Percentiles rank a stretch among this genome's conserved stretches.
phyloP scores from a whole-genome alignment of 495 filamentous ascomycete species.

The Rhizodiscina lignyota region DNA sequence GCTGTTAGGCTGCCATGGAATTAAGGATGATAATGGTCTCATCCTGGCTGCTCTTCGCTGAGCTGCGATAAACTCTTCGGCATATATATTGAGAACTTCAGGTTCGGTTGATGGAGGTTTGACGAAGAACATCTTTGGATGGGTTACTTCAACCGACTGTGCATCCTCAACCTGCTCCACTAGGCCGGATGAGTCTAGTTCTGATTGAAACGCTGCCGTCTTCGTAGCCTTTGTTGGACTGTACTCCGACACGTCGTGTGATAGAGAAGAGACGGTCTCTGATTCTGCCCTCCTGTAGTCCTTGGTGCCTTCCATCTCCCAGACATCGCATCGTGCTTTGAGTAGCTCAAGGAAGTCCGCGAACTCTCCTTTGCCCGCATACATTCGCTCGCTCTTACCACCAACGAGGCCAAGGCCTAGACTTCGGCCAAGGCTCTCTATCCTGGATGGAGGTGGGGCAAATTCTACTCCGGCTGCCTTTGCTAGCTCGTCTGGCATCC shows the following conservation, averaged over 20 bases:
- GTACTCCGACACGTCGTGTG: no score
- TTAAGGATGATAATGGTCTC: no score
- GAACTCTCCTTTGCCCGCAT: conserved; percentile 44
- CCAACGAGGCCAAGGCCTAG: conserved; percentile 21
- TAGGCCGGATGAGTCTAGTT: no score
- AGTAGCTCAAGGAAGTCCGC: conserved; percentile 48
- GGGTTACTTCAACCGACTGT: conserved; percentile 1
- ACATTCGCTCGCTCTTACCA: conserved; percentile 19
- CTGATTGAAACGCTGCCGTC: no score
- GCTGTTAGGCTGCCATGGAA: conserved; percentile 6
- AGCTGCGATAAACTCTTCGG: no score
- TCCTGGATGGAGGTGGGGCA: conserved; percentile 26
- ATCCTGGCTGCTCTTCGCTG: no score
- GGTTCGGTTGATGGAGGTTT: neutral
- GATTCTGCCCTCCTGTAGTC: conserved; percentile 45
- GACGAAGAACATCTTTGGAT: conserved; percentile 12
- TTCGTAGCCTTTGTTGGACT: no score
- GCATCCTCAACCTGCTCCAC: conserved; percentile 1
- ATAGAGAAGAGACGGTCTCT: conserved; percentile 8
- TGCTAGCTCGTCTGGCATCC: conserved; percentile 56
- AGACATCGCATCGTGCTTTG: conserved; percentile 51
- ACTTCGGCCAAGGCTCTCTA: conserved; percentile 31
- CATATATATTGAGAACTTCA: neutral
- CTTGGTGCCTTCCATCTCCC: conserved; percentile 48
- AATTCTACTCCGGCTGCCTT: conserved; percentile 48